Percentiles rank a stretch among this genome's conserved stretches.
Conservation (phyloP, 2,329 filamentous ascomycete species). For the Neoascochyta sp. region DNA sequence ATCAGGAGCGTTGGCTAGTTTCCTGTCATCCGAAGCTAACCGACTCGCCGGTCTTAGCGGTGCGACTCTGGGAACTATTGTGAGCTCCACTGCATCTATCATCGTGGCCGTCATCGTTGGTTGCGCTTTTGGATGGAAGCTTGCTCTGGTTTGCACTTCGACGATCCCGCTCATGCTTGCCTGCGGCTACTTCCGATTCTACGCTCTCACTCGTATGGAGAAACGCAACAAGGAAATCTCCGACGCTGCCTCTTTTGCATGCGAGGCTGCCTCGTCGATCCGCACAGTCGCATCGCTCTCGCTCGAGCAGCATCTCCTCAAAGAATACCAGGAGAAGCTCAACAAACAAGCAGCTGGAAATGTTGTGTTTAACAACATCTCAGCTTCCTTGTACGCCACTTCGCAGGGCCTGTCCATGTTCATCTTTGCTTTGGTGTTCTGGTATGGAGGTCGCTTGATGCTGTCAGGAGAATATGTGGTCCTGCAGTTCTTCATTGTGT, state of each 20-base stretch:
- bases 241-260: constrained; percentile 82
- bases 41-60: constrained; percentile 87
- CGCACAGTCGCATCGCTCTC: constrained; percentile 93
- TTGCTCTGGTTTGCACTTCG: constrained; percentile 76
- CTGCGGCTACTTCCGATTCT: constrained; percentile 86
- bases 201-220: constrained; percentile 77
- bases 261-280: constrained; percentile 90
- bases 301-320: constrained; percentile 75
- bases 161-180: constrained; percentile 73
- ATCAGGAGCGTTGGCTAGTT: constrained; percentile 75
- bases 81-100: constrained; percentile 76
- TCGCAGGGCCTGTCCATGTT: constrained; percentile 69
- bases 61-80: constrained; percentile 78
- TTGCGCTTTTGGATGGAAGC: constrained; percentile 77
- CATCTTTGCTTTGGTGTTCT: constrained; percentile 38
- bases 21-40: constrained; percentile 70
- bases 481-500: constrained; percentile 92
- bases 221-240: constrained; percentile 73
- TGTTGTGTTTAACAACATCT: constrained; percentile 69
- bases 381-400: constrained; percentile 74
- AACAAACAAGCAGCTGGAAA: constrained; percentile 65
- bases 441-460: constrained; percentile 36
- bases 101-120: constrained; percentile 67
- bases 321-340: constrained; percentile 68
- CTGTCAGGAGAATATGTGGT: constrained; percentile 54